phyloP scores from a whole-genome alignment of 441 rosid genomes.

The Metrosideros polymorpha region DNA sequence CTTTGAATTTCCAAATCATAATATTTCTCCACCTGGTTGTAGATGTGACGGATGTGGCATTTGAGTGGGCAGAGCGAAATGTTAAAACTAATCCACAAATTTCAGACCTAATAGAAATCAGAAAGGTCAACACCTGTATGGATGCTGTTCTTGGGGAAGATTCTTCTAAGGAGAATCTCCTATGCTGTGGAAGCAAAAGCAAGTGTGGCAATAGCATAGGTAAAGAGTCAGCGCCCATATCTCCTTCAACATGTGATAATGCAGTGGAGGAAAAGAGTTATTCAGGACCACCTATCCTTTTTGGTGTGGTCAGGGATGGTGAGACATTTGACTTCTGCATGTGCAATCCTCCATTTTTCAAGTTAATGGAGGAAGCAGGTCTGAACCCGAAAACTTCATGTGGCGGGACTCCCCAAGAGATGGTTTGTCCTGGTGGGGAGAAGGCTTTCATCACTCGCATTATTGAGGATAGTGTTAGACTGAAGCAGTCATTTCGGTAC shows the following conservation, averaged over 20 bases:
- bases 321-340: conserved; percentile 92
- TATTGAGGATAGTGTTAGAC: conserved; percentile 59
- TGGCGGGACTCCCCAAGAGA: conserved; percentile 85
- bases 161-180: conserved; percentile 4
- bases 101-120: conserved; percentile 59
- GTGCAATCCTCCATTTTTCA: conserved; percentile 97
- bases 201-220: background rate
- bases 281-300: conserved; percentile 43
- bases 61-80: conserved; percentile 89
- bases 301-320: conserved; percentile 51
- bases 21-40: conserved; percentile 17
- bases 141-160: conserved; percentile 6
- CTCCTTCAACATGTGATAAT: conserved; percentile 11
- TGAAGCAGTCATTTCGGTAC: conserved; percentile 66
- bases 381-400: conserved; percentile 90
- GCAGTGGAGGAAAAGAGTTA: conserved; percentile 16
- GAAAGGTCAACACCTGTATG: conserved; percentile 33
- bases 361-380: conserved; percentile 72
- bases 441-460: conserved; percentile 65
- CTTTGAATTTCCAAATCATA: background rate
- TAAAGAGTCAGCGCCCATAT: conserved; percentile 5
- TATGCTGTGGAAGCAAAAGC: conserved; percentile 8
- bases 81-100: conserved; percentile 57
- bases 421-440: conserved; percentile 94
- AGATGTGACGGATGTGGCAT: conserved; percentile 77